Base-by-base conservation (phyloP, 176 grass and related monocot species). In the Cenchrus purpureus region DNA sequence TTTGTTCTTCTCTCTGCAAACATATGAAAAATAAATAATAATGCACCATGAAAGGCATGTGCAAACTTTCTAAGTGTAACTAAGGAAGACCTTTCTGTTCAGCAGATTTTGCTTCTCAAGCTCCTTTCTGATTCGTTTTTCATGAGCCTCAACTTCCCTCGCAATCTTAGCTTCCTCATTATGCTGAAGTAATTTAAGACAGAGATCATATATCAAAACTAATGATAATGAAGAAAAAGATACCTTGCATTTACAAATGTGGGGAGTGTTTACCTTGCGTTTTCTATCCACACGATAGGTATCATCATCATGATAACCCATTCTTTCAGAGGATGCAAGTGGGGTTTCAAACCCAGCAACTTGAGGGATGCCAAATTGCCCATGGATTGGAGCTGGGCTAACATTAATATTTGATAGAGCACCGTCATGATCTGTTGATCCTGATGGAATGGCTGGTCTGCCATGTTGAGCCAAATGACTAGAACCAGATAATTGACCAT, bases 71-170 rank as follows among this genome's bases (percentile, higher is more conserved):
- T 25, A 68, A 82, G 71, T 73, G 66, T 57, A 89, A 79, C 49
- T 40, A 83, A 82, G 40, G 14, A 82, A 65, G 40, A 98, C 97
- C 97, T 99, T 99, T 96, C 79, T 87, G 61, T 92, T 96, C 87
- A 99, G 80, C 65, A 95, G 73, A 83, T 99, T 91, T 80, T 99
- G 93, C 79, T 96, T 99, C 84, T 99, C 97, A 8, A 99, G 80
- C 64, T 99, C 93, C 84, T 90, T 99, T 90, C 91, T 94, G 50
- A 99, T 94, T 71, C 86, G 70, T 61, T 89, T 98, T 87, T 99
- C 97, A 88, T 96, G 91, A 71, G 86, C 90, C 85, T 96, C 97
- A 81, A 94, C 97, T 82, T 99, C 97, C 88, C 92, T 99, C 11
- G 84, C 91, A 64, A 94, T 94, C 87, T 91, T 99, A 1, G 88